Evolutionary conservation across 768 basidiomycete species (phyloP), one percentile per base, ranked within the genome.

Genomic region (Mycena capillaripes): DNA sequence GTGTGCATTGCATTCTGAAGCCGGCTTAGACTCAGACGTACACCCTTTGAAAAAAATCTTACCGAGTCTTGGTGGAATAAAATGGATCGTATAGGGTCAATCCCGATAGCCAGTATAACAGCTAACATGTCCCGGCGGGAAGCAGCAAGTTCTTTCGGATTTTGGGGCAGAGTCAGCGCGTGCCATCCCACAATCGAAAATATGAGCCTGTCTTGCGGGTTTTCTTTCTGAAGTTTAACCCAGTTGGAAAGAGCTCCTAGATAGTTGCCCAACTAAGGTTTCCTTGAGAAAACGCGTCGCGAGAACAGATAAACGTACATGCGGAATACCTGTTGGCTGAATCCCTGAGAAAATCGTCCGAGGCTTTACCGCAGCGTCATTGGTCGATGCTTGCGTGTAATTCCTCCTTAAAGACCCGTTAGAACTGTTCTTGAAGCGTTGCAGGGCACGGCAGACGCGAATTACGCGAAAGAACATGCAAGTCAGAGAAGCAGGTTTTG

Each of bases 101-200:
- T 86, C 1, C 97, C 97, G 60, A 95, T 87, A 0, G 97, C 95
- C 10, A 99, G 84, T 19, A 98, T 81, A 10, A 91, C 89, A 0
- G 97, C 96, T 29, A 97, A 85, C 89, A 95, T 92, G 53, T 97
- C 92, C 62, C 85, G 86, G 52, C 94, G 86, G 23, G 96, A 90
- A 2, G 83, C 79, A 17, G 85, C 83, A 10, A 98, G 86, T 16
- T 83, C 79, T 42, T 82, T 79, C 0, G 96, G 95, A 79, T 97
- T 86, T 85, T 97, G 96, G 7, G 96, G 96, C 29, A 99, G 84
- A 2, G 97, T 98, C 76, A 98, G 86, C 14, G 97, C 97, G 79
- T 99, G 97, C 89, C 96, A 93, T 32, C 97, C 97, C 16, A 97
- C 97, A 72, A 98, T 92, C 1, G 95, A 92, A 81, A 95, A 97